Evolutionary conservation across 345 rosid species (phyloP).

Genomic region (Gossypium thurberi): DNA sequence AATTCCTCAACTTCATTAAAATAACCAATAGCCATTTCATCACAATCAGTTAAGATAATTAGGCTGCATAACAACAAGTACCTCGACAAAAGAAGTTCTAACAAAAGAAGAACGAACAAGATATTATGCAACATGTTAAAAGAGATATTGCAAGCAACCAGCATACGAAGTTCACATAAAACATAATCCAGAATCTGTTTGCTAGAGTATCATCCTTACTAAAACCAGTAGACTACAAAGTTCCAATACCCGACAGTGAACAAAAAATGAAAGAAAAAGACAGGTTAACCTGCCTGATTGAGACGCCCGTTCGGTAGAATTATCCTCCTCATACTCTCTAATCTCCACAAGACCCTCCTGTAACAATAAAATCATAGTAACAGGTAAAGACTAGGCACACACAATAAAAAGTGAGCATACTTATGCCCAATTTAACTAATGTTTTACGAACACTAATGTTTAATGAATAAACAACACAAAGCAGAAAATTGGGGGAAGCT

Average conservation of each 20-base stretch:
- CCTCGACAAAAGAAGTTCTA: not conserved
- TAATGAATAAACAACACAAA: not conserved
- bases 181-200: not conserved
- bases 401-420: not conserved
- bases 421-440: not conserved
- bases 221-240: not conserved
- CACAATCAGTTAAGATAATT: not conserved
- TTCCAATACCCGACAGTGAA: not conserved
- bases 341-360: slow-evolving; percentile 95
- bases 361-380: slow-evolving; percentile 1
- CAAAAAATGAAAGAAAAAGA: not conserved
- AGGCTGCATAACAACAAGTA: not conserved
- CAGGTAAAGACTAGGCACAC: not conserved
- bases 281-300: slow-evolving; percentile 30
- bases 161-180: not conserved
- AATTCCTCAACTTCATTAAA: not conserved
- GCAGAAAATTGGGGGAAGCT: slow-evolving; percentile 16
- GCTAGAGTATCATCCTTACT: not conserved
- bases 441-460: not conserved
- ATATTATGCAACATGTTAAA: not conserved
- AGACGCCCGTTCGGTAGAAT: slow-evolving; percentile 26
- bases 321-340: slow-evolving; percentile 58
- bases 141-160: not conserved
- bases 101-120: not conserved
- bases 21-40: not conserved